Conservation (phyloP, 441 rosid species). For the Bruguiera hainesii region DNA sequence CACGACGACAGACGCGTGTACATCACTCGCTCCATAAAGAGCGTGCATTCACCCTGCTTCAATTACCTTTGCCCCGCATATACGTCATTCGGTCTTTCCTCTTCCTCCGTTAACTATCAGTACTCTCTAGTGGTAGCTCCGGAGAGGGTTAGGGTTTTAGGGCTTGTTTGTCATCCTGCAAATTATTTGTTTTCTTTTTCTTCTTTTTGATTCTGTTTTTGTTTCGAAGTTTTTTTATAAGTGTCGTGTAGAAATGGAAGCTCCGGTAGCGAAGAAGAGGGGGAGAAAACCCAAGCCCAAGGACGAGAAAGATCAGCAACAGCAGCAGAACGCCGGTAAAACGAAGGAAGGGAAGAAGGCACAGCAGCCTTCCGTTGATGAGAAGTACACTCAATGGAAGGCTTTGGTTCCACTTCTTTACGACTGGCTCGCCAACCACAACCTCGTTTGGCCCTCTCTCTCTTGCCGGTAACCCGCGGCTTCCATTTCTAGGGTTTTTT, state of each 20-base stretch:
- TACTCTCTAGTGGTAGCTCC: too few species aligned
- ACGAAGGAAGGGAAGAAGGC: conserved; percentile 43
- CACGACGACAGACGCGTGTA: too few species aligned
- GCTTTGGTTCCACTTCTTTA: conserved; percentile 93
- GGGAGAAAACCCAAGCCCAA: conserved; percentile 88
- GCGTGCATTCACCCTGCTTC: too few species aligned
- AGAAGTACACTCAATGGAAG: conserved; percentile 93
- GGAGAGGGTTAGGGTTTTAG: not conserved
- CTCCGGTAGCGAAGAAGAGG: conserved; percentile 60
- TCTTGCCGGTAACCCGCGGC: conserved; percentile 68
- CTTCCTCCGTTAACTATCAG: too few species aligned
- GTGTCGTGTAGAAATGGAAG: conserved; percentile 34
- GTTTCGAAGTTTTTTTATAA: not conserved
- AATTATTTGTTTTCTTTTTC: not conserved
- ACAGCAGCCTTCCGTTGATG: conserved; percentile 61
- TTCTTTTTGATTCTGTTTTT: not conserved
- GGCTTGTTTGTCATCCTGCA: not conserved
- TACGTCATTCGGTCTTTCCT: too few species aligned
- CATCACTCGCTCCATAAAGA: too few species aligned
- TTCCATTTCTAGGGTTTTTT: conserved; percentile 21
- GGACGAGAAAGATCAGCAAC: conserved; percentile 50
- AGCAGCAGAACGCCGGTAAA: conserved; percentile 26
- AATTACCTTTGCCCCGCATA: too few species aligned
- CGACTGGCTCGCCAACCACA: conserved; percentile 99
- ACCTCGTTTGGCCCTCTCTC: conserved; percentile 99